Evolutionary conservation across 371 early-diverging fungal species (phyloP).

Genomic region (Mortierella sp.): DNA sequence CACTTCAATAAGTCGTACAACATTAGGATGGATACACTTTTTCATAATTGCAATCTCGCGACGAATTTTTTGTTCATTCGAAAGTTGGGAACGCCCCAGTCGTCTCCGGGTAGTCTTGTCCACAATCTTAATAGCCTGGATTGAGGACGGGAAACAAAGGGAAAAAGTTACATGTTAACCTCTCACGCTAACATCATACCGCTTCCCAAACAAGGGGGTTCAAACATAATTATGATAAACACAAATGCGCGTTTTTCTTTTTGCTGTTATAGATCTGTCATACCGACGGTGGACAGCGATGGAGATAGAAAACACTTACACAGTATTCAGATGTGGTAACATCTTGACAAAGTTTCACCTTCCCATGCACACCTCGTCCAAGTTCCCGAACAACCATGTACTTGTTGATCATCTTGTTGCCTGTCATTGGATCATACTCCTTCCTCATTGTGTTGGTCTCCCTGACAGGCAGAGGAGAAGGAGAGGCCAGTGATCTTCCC

Average conservation of each 20-base stretch:
- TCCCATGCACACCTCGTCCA: constrained; percentile 97
- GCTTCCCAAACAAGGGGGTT: constrained; percentile 9
- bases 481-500: constrained; percentile 32
- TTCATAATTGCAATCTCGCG: constrained; percentile 96
- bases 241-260: not conserved
- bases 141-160: constrained; percentile 9
- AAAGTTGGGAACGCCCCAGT: constrained; percentile 69
- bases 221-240: constrained; percentile 18
- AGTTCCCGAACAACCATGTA: constrained; percentile 92
- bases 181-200: constrained; percentile 2
- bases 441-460: constrained; percentile 85
- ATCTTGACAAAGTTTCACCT: constrained; percentile 92
- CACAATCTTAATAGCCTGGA: constrained; percentile 88
- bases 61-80: constrained; percentile 89
- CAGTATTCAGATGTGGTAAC: constrained; percentile 80
- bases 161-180: constrained; percentile 1
- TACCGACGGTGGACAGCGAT: constrained; percentile 7
- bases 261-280: not conserved
- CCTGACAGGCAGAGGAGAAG: constrained; percentile 63
- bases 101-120: constrained; percentile 80
- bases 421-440: constrained; percentile 85
- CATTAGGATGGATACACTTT: constrained; percentile 93
- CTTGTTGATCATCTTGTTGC: constrained; percentile 93
- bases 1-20: constrained; percentile 91
- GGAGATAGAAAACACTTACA: constrained; percentile 62